phyloP scores from a whole-genome alignment of 2,329 filamentous ascomycete genomes.

The Fusarium nodosum region DNA sequence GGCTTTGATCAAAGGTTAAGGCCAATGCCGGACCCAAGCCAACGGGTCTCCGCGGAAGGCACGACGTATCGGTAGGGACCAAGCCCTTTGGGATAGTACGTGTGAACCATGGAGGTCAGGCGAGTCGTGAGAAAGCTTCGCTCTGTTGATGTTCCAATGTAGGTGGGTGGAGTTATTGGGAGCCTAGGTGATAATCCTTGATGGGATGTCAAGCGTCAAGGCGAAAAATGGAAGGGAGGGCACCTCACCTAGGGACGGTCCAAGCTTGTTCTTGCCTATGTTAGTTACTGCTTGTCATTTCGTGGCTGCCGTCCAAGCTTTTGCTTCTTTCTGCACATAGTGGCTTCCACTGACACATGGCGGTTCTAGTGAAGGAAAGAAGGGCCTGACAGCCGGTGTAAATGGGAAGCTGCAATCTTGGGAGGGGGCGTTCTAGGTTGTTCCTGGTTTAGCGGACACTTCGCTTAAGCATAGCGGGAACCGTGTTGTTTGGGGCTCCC shows the following conservation, averaged over 20 bases:
- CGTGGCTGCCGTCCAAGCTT: constrained; percentile 20
- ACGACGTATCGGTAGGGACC: constrained; percentile 19
- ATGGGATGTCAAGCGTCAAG: constrained; percentile 1
- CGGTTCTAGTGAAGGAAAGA: constrained; percentile 10
- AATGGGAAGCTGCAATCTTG: constrained; percentile 12
- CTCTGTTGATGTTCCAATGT: constrained; percentile 3
- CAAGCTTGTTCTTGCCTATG: constrained; percentile 29
- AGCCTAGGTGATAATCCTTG: constrained; percentile 8
- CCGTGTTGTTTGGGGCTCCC: constrained; percentile 44
- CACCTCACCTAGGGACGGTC: constrained; percentile 5
- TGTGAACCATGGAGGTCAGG: constrained; percentile 11
- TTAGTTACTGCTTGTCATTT: constrained; percentile 25
- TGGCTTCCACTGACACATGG: constrained; percentile 24
- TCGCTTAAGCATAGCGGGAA: constrained; percentile 50
- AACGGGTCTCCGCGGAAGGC: constrained; percentile 25
- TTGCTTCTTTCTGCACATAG: constrained; percentile 20
- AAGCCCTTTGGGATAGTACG: constrained; percentile 14
- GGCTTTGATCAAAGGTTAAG: constrained; percentile 33
- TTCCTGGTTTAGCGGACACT: constrained; percentile 39
- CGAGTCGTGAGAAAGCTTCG: constrained; percentile 20
- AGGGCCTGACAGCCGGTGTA: constrained; percentile 2
- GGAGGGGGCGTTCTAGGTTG: constrained; percentile 13
- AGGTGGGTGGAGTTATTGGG: constrained; percentile 25
- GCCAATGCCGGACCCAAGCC: constrained; percentile 44
- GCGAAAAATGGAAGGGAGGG: constrained; percentile 1